Evolutionary conservation across 208 protist species (phyloP).

Genomic region (Zelonia costaricensis): DNA sequence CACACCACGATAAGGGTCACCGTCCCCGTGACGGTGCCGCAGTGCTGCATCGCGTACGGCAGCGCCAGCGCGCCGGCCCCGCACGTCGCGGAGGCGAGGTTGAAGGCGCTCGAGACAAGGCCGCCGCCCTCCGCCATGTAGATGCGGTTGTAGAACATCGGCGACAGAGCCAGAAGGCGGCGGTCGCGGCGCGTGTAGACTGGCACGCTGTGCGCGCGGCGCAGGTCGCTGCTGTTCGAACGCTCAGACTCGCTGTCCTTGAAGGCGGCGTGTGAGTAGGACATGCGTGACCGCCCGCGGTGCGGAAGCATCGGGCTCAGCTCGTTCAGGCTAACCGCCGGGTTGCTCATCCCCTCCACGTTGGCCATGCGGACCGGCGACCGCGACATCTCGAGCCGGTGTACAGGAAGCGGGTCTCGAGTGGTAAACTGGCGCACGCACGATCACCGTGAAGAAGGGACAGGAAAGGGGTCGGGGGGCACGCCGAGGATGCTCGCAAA

Average conservation of each 20-base stretch:
- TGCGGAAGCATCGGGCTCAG: slow-evolving; percentile 30
- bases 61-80: slow-evolving; percentile 78
- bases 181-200: slow-evolving; percentile 27
- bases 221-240: slow-evolving; percentile 8
- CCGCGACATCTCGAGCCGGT: too few relatives aligned
- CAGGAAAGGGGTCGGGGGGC: too few relatives aligned
- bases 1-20: slow-evolving; percentile 51
- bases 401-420: too few relatives aligned
- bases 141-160: slow-evolving; percentile 44
- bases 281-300: slow-evolving; percentile 18
- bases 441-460: too few relatives aligned
- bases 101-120: slow-evolving; percentile 75
- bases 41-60: slow-evolving; percentile 69
- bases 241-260: background rate
- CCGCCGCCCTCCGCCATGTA: slow-evolving; percentile 64
- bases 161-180: slow-evolving; percentile 37
- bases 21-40: slow-evolving; percentile 43
- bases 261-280: slow-evolving; percentile 31
- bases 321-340: slow-evolving; percentile 11
- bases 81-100: slow-evolving; percentile 75
- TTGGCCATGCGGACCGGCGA: too few relatives aligned
- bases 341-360: background rate
- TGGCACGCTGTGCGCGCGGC: slow-evolving; percentile 35
- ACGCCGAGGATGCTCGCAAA: too few relatives aligned
- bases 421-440: too few relatives aligned